Conservation (phyloP, 208 protist species). For the Jaenimonas drosophilae region DNA sequence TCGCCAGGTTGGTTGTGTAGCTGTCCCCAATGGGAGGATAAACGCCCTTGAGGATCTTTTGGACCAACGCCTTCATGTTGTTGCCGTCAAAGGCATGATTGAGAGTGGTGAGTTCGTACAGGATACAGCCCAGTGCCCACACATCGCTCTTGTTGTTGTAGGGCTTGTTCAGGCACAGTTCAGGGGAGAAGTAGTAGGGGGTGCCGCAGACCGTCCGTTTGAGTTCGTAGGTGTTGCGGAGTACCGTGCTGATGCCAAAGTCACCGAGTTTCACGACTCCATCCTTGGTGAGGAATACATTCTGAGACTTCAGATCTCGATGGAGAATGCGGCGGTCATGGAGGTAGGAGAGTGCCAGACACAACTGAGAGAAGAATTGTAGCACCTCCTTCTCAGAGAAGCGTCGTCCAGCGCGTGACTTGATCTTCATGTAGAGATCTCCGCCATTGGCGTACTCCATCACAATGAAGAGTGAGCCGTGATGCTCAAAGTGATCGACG, state of each 20-base stretch:
- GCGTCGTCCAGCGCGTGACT: slow-evolving; percentile 46
- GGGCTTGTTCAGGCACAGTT: slow-evolving; percentile 90
- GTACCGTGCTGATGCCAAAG: slow-evolving; percentile 89
- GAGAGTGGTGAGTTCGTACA: slow-evolving; percentile 89
- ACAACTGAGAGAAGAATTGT: slow-evolving; percentile 81
- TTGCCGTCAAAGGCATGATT: slow-evolving; percentile 83
- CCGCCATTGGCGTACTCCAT: slow-evolving; percentile 92
- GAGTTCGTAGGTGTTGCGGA: slow-evolving; percentile 86
- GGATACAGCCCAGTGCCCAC: slow-evolving; percentile 86
- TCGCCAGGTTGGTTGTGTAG: slow-evolving; percentile 64
- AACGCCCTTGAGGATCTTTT: slow-evolving; percentile 83
- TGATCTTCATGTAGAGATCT: slow-evolving; percentile 80
- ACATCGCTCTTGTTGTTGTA: slow-evolving; percentile 94
- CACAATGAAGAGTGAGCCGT: slow-evolving; percentile 79
- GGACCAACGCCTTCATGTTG: slow-evolving; percentile 85
- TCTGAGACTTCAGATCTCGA: slow-evolving; percentile 88
- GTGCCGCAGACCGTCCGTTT: slow-evolving; percentile 91
- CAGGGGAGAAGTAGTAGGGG: slow-evolving; percentile 94
- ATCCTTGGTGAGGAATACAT: slow-evolving; percentile 82
- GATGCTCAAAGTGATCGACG: slow-evolving; percentile 77
- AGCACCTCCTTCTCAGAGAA: slow-evolving; percentile 76
- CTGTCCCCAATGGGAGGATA: slow-evolving; percentile 71
- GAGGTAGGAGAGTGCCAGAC: slow-evolving; percentile 69
- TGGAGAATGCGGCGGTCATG: slow-evolving; percentile 85
- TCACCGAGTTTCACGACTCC: slow-evolving; percentile 86